Evolutionary conservation across 306 rosid genomes (phyloP), one percentile per base, ranked within the genome.

Genomic region (Clitoria ternatea): DNA sequence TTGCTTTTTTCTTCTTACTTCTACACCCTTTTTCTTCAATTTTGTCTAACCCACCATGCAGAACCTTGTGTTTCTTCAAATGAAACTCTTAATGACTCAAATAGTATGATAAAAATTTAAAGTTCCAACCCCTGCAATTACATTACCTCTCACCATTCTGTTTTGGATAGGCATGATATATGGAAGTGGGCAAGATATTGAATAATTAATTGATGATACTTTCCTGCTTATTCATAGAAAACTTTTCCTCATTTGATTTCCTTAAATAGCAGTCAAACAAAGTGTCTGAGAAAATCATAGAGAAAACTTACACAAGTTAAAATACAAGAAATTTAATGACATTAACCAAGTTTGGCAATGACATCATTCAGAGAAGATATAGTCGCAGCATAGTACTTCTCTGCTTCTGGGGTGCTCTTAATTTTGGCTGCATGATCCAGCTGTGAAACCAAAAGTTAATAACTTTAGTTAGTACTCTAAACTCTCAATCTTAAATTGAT

Each of bases 351-450:
- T 85, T 95, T 89, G 81, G 84, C 35, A 67, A 95, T 81, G 61
- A 95, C 99, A 79, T 88, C 85, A 64, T 87, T 95, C 67, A 95
- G 92, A 66, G 86, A 19, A 65, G 99, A 87, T 60, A 87, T 74
- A 37, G 99, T 70, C 45, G 67, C 83, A 10, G 92, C 85, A 76
- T 95, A 95, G 89, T 79, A 95, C 84, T 95, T 95, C 90, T 91
- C 97, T 53, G 99, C 99, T 74, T 87, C 77, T 29, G 96, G 74
- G 56, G 82, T 40, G 86, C 96, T 95, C 96, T 95, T 95, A 12
- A 80, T 75, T 80, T 91, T 95, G 6, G 99, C 99, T 29, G 99
- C 99, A 75, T 91, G 37, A 82, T 95, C 99, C 86, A 95, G 73
- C 97, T 94, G 96, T 62, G 7, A 44, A 48, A 59, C 33, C 0